These are phyloP conservation scores for Ogataea philodendri DNA, from an alignment of 805 yeast species.

Conservation along the genomic window DNA sequence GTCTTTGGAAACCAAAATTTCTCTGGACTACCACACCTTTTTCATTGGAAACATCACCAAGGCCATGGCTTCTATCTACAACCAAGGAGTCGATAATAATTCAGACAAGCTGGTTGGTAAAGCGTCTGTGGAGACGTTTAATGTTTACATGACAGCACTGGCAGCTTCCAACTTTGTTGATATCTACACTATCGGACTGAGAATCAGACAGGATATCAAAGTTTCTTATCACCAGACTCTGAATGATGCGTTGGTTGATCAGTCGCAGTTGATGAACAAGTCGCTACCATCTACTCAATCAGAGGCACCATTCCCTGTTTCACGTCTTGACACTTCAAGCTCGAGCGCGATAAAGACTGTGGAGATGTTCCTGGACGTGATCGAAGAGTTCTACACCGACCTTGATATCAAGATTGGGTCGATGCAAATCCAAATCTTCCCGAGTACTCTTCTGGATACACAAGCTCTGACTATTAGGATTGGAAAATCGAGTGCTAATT, in stretches of 20 bases:
- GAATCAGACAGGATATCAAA: slow-evolving; percentile 72
- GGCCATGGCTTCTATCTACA: slow-evolving; percentile 57
- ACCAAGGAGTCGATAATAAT: slow-evolving; percentile 54
- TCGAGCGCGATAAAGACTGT: not conserved
- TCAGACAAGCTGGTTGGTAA: slow-evolving; percentile 62
- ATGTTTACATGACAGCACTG: slow-evolving; percentile 73
- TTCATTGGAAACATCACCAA: slow-evolving; percentile 54
- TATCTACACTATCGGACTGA: slow-evolving; percentile 62
- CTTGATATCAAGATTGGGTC: slow-evolving; percentile 60
- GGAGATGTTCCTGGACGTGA: slow-evolving; percentile 25
- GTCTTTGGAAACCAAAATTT: slow-evolving; percentile 54
- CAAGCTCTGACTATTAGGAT: slow-evolving; percentile 67
- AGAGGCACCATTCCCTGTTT: slow-evolving; percentile 2
- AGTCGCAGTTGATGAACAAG: not conserved
- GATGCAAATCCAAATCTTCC: slow-evolving; percentile 67
- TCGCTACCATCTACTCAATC: not conserved
- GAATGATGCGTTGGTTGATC: slow-evolving; percentile 41
- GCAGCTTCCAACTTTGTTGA: slow-evolving; percentile 83
- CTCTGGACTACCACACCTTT: slow-evolving; percentile 86
- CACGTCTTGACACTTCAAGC: not conserved
- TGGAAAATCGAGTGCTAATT: slow-evolving; percentile 53
- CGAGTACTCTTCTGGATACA: slow-evolving; percentile 75
- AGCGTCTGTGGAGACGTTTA: slow-evolving; percentile 49
- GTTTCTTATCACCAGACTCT: slow-evolving; percentile 74
- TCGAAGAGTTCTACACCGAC: slow-evolving; percentile 58